Percentiles rank a stretch among this genome's conserved stretches.
Conservation (phyloP, 2,329 filamentous ascomycete species). For the Cylindrodendrum hubeiense region DNA sequence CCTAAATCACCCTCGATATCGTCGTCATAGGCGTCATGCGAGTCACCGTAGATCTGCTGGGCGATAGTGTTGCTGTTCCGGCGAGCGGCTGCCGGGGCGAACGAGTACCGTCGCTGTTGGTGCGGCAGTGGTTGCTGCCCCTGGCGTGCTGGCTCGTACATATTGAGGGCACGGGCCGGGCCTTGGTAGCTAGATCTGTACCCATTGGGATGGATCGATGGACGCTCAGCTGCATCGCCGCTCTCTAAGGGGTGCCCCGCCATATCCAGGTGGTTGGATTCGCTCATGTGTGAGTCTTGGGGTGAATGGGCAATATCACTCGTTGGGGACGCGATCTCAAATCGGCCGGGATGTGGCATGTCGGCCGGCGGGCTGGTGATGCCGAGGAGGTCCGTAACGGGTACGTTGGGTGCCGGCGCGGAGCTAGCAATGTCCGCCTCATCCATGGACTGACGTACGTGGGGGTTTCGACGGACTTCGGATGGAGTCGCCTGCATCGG, state of each 20-base stretch:
- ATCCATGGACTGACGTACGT: conserved; percentile 66
- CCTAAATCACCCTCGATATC: conserved; percentile 93
- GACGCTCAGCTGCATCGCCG: conserved; percentile 37
- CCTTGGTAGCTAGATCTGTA: conserved; percentile 55
- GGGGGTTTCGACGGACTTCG: conserved; percentile 80
- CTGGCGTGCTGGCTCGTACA: conserved; percentile 61
- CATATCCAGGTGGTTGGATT: conserved; percentile 35
- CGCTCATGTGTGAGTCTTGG: conserved; percentile 45
- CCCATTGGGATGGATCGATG: conserved; percentile 32
- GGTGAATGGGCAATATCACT: conserved; percentile 57
- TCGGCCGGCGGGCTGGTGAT: conserved; percentile 72
- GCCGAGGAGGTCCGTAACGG: conserved; percentile 77
- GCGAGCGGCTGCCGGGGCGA: conserved; percentile 61
- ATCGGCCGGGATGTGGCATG: conserved; percentile 81
- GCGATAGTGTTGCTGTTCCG: conserved; percentile 65
- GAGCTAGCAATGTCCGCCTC: conserved; percentile 87
- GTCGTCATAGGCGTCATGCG: conserved; percentile 74
- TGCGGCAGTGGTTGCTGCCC: conserved; percentile 48
- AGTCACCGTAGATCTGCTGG: conserved; percentile 63
- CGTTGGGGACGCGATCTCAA: conserved; percentile 70
- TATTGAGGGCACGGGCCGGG: conserved; percentile 55
- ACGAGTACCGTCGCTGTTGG: conserved; percentile 67
- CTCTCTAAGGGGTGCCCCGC: conserved; percentile 30
- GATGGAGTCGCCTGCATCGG: conserved; percentile 87
- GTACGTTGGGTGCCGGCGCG: conserved; percentile 46